Conservation (phyloP, 1,284 basidiomycete species). For the Chalciporus sp. region DNA sequence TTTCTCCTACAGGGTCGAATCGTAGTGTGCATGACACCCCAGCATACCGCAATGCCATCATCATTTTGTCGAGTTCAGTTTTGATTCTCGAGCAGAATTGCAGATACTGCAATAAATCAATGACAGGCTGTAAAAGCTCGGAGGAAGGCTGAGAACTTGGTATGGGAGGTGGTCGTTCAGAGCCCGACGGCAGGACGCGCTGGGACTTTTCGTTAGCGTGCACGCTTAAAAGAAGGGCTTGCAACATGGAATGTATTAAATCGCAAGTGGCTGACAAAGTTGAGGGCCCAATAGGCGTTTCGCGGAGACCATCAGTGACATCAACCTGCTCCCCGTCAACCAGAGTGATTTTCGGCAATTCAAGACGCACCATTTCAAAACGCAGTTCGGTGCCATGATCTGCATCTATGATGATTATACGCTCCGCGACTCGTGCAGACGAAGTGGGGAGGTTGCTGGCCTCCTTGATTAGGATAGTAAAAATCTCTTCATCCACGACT, state of each 20-base stretch:
- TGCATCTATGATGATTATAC: slow-evolving; percentile 71
- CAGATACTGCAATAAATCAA: slow-evolving; percentile 76
- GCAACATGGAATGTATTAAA: slow-evolving; percentile 66
- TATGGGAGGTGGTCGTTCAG: slow-evolving; percentile 25
- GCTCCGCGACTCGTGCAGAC: slow-evolving; percentile 73
- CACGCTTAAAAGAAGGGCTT: slow-evolving; percentile 63
- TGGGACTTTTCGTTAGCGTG: slow-evolving; percentile 55
- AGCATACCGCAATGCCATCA: slow-evolving; percentile 48
- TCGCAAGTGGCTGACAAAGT: slow-evolving; percentile 56
- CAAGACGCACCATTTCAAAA: slow-evolving; percentile 46
- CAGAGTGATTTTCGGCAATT: slow-evolving; percentile 1
- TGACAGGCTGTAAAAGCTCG: slow-evolving; percentile 65
- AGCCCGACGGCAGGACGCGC: slow-evolving; percentile 44
- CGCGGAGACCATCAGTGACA: slow-evolving; percentile 20
- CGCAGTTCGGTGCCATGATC: slow-evolving; percentile 67
- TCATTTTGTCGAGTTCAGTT: slow-evolving; percentile 55
- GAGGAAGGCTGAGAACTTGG: slow-evolving; percentile 29
- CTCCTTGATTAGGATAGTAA: slow-evolving; percentile 68
- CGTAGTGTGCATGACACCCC: slow-evolving; percentile 61
- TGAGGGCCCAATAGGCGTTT: slow-evolving; percentile 8
- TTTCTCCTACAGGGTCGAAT: slow-evolving; percentile 68
- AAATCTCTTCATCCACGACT: slow-evolving; percentile 77
- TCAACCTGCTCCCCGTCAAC: slow-evolving; percentile 35
- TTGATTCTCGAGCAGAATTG: slow-evolving; percentile 68
- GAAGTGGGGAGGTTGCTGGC: slow-evolving; percentile 71